Evolutionary conservation across 2,329 filamentous ascomycete species (phyloP).

Genomic region (Penicillium olsonii): DNA sequence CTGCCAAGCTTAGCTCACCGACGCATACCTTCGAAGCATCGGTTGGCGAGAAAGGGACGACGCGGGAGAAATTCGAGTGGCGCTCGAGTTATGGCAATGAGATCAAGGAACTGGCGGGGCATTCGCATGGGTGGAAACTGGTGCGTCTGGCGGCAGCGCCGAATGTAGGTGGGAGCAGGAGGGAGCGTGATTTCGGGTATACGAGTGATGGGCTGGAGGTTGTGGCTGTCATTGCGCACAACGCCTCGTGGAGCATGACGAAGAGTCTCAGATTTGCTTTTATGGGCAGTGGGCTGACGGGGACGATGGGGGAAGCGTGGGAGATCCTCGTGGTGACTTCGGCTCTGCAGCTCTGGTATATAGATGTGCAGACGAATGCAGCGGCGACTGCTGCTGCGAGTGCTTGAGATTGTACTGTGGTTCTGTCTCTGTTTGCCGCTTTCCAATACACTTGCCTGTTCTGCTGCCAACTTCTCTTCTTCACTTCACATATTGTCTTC

Average conservation of each 20-base stretch:
- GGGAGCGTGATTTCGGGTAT: slow-evolving; percentile 7
- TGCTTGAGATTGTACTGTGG: neutral
- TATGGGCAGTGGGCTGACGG: slow-evolving; percentile 9
- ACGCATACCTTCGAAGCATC: slow-evolving; percentile 4
- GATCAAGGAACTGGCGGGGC: slow-evolving; percentile 13
- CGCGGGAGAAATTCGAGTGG: slow-evolving; percentile 11
- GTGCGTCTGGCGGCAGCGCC: slow-evolving; percentile 7
- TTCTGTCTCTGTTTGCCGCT: too few species aligned
- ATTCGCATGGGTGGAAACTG: slow-evolving; percentile 13
- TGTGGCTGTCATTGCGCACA: slow-evolving; percentile 15
- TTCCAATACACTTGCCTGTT: too few species aligned
- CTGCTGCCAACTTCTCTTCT: neutral
- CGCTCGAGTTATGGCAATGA: slow-evolving; percentile 14
- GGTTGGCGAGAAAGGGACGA: neutral
- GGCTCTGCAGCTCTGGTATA: slow-evolving; percentile 15
- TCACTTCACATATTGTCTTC: neutral
- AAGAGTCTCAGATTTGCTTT: slow-evolving; percentile 14
- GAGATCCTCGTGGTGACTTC: slow-evolving; percentile 11
- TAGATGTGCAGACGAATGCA: neutral
- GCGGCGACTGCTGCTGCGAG: neutral
- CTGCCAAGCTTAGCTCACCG: neutral
- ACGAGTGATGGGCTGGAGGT: slow-evolving; percentile 16
- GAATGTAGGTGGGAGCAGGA: slow-evolving; percentile 5
- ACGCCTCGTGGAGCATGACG: slow-evolving; percentile 14
- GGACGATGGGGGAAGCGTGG: slow-evolving; percentile 10